Conservation (phyloP, 129 eudicot species). For the Helianthus tuberosus region DNA sequence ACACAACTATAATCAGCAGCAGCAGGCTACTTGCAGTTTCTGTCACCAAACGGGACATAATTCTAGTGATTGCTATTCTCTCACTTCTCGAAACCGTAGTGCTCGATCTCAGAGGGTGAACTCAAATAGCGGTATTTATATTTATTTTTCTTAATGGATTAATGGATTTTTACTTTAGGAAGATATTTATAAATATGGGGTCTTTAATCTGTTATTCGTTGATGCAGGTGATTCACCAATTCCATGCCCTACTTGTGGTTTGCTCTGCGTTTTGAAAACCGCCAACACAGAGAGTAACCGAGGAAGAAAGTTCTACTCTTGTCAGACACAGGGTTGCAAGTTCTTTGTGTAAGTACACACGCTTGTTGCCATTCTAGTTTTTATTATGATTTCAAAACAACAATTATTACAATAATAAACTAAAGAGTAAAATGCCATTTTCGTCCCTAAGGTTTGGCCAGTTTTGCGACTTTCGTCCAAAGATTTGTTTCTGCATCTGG, state of each 20-base stretch:
- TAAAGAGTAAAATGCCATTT: too few relatives aligned
- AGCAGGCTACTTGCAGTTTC: conserved; percentile 50
- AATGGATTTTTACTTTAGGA: neutral
- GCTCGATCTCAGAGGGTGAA: conserved; percentile 48
- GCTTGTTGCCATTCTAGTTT: neutral
- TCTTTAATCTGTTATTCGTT: conserved; percentile 5
- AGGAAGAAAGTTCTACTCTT: conserved; percentile 84
- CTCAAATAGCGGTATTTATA: conserved; percentile 46
- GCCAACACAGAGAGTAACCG: conserved; percentile 89
- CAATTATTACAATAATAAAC: neutral
- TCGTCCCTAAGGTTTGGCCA: too few relatives aligned
- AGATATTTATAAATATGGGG: neutral
- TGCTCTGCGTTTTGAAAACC: conserved; percentile 63
- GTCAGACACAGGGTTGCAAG: conserved; percentile 78
- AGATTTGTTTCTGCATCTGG: too few relatives aligned
- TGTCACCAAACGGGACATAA: conserved; percentile 72
- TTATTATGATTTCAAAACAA: neutral
- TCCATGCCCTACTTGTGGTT: conserved; percentile 68
- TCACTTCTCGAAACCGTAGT: conserved; percentile 56
- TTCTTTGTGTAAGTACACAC: conserved; percentile 77
- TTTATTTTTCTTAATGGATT: neutral
- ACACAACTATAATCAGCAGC: neutral
- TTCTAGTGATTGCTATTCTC: conserved; percentile 64
- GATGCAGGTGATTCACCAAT: conserved; percentile 70
- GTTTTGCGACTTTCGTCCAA: too few relatives aligned